phyloP scores from a whole-genome alignment of 2,329 filamentous ascomycete species.

The Nemania diffusa region DNA sequence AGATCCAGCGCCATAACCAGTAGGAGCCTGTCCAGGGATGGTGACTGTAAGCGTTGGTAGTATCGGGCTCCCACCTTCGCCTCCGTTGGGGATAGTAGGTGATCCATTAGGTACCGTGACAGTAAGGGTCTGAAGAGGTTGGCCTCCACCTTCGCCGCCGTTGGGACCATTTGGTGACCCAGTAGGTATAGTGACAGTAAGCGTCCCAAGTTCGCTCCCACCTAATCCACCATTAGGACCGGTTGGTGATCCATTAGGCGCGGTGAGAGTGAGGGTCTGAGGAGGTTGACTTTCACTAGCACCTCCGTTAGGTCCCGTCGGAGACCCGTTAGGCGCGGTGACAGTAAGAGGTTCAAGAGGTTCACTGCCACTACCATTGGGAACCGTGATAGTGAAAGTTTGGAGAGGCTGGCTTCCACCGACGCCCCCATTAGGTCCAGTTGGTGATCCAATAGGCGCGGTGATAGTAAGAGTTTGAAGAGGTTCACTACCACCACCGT shows the following conservation, averaged over 20 bases:
- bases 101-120: constrained; percentile 23
- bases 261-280: constrained; percentile 26
- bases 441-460: constrained; percentile 10
- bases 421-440: not conserved
- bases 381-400: constrained; percentile 28
- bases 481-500: not conserved
- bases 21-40: constrained; percentile 25
- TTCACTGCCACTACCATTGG: constrained; percentile 11
- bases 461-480: constrained; percentile 21
- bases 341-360: constrained; percentile 23
- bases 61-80: constrained; percentile 10
- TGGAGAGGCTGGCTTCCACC: constrained; percentile 16
- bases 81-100: constrained; percentile 13
- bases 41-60: constrained; percentile 32
- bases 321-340: constrained; percentile 14
- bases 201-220: constrained; percentile 14
- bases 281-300: constrained; percentile 3
- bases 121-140: constrained; percentile 20
- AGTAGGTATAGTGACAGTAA: constrained; percentile 24
- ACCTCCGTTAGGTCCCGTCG: not conserved
- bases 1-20: constrained; percentile 18
- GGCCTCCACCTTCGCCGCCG: constrained; percentile 21
- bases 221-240: constrained; percentile 14
- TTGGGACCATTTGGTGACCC: constrained; percentile 28
- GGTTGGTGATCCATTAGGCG: not conserved